A percentile compares a stretch with the other conserved stretches of the same genome.
Evolutionary conservation across 345 rosid genomes (phyloP).

Genomic region (Mercurialis annua): DNA sequence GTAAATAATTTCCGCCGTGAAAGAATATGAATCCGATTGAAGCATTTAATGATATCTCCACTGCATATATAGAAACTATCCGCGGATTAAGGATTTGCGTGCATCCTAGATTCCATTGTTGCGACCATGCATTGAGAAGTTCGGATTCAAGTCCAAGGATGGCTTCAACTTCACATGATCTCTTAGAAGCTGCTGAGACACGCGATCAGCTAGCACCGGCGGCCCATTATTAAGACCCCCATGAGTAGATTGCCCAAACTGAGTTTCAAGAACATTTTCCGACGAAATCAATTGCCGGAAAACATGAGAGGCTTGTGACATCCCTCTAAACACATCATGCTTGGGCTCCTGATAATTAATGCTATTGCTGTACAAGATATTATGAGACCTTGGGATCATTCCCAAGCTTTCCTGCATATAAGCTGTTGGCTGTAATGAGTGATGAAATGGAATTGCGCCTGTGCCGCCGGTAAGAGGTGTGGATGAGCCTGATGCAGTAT

Average conservation of each 20-base stretch:
- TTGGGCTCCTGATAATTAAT: slow-evolving; percentile 47
- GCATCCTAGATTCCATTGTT: slow-evolving; percentile 31
- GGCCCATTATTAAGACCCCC: slow-evolving; percentile 38
- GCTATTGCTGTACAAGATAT: slow-evolving; percentile 36
- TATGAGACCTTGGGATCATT: slow-evolving; percentile 38
- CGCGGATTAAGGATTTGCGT: slow-evolving; percentile 1
- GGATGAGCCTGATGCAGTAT: slow-evolving; percentile 28
- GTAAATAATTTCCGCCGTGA: no score
- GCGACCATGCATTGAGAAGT: slow-evolving; percentile 37
- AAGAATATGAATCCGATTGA: background rate
- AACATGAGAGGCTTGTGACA: slow-evolving; percentile 45
- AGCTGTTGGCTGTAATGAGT: slow-evolving; percentile 39
- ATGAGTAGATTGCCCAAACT: slow-evolving; percentile 26
- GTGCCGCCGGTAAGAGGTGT: slow-evolving; percentile 30
- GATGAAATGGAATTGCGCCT: slow-evolving; percentile 50
- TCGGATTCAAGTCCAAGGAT: slow-evolving; percentile 47
- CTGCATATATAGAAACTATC: slow-evolving; percentile 22
- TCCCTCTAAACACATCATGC: slow-evolving; percentile 48
- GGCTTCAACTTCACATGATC: slow-evolving; percentile 55
- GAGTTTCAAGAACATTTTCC: slow-evolving; percentile 40
- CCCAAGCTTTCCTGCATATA: slow-evolving; percentile 54
- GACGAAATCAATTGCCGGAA: slow-evolving; percentile 48
- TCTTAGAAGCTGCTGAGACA: slow-evolving; percentile 59
- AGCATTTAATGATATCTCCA: background rate
- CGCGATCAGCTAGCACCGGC: slow-evolving; percentile 55